Evolutionary conservation across 805 yeast genomes (phyloP), one percentile per base, ranked within the genome.

Genomic region (Candida tammaniensis): DNA sequence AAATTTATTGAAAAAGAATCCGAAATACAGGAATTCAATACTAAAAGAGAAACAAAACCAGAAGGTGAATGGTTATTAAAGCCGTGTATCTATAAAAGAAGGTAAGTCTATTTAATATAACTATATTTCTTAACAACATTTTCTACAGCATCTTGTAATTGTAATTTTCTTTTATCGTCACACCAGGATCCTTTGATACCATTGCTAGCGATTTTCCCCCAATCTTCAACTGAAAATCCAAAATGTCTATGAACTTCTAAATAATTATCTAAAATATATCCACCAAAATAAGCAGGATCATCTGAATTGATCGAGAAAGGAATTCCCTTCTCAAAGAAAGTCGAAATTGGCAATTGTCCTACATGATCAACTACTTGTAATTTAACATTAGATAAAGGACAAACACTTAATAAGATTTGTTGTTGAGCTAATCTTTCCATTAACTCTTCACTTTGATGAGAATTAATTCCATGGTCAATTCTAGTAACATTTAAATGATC

Each of bases 61-160:
- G 95, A 86, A 51, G 95, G 95, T 7, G 74, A 82, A 49, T 86
- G 95, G 95, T 64, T 91, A 39, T 69, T 93, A 46, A 93, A 91
- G 57, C 98, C 99, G 3, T 93, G 99, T 64, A 86, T 93, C 40
- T 93, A 93, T 61, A 93, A 93, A 57, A 76, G 95, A 63, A 74
- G 96, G 27, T 44, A 32, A 11, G n/a, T n/a, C n/a, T 16, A 23
- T 12, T 27, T 27, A 29, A 54, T 42, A 22, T 42, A 31, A 16
- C 31, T 36, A 45, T 69, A 70, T 51, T 72, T 72, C 15, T 43
- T 42, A 21, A 60, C 51, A 11, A 72, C 72, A 6, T 41, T 53
- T 30, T 75, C 78, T 18, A 80, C 72, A 35, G 54, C 56, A 9
- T 40, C 53, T 32, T 61, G 49, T 44, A 84, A 59, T 37, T 68